phyloP scores from a whole-genome alignment of 2,329 filamentous ascomycete genomes.

The Fusarium anguioides region DNA sequence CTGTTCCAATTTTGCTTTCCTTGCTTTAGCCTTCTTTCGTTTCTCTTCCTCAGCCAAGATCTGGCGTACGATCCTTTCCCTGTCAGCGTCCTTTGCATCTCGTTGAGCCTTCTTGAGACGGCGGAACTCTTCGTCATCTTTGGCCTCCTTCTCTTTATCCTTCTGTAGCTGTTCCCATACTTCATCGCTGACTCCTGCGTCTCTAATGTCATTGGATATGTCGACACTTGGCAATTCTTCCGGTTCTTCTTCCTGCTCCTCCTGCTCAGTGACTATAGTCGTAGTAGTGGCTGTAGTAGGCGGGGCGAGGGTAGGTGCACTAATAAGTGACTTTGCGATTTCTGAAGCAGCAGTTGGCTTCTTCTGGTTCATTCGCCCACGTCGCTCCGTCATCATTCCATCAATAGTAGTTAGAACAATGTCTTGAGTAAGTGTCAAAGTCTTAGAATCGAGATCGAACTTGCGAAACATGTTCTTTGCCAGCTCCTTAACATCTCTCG shows the following conservation, averaged over 20 bases:
- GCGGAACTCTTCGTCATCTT: constrained; percentile 52
- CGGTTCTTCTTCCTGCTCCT: neutral
- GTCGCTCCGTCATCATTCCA: constrained; percentile 39
- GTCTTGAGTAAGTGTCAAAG: constrained; percentile 33
- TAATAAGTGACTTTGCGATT: accelerated
- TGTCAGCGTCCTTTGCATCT: constrained; percentile 44
- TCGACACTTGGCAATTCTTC: neutral
- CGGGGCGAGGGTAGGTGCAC: neutral
- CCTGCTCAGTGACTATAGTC: neutral
- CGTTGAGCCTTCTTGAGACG: constrained; percentile 48
- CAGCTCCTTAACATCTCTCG: constrained; percentile 69
- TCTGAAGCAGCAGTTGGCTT: neutral
- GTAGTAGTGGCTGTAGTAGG: neutral
- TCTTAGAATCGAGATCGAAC: constrained; percentile 25
- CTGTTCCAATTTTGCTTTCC: constrained; percentile 59
- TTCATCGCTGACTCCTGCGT: constrained; percentile 68
- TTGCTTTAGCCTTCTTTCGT: constrained; percentile 52
- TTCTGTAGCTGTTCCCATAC: constrained; percentile 70
- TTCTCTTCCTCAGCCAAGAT: constrained; percentile 50
- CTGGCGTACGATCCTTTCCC: constrained; percentile 52
- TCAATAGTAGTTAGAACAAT: constrained; percentile 32
- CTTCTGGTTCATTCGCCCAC: constrained; percentile 20
- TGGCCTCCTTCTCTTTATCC: constrained; percentile 57
- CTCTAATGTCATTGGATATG: constrained; percentile 51
- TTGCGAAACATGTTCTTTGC: constrained; percentile 61